Evolutionary conservation across 768 basidiomycete species (phyloP), one percentile per base, ranked within the genome.

Genomic region (Suillus cothurnatus): DNA sequence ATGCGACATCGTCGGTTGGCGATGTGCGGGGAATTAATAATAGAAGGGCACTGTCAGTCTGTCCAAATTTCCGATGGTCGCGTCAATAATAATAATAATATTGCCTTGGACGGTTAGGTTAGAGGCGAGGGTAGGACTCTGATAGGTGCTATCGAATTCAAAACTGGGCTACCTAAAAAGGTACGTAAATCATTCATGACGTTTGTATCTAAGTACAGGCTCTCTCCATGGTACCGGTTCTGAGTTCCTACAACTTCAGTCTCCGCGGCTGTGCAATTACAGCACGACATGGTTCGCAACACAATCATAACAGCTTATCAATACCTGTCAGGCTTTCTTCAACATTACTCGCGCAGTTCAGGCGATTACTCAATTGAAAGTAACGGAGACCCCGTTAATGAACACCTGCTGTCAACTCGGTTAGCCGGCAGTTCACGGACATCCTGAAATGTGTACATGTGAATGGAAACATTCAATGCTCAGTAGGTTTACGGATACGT

Each of bases 161-260:
- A n/a, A 55, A 55, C 21, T 12, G 71, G 72, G 72, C 61, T 61
- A 64, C 45, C 21, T 17, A 31, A 64, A 69, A 64, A 68, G 57
- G 63, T 57, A 66, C n/a, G 65, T 66, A 69, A 71, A 68, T 72
- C 64, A 50, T 50, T 50, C 50, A 26, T 65, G 61, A 62, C 64
- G 65, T 62, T 67, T 64, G 50, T 38, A 56, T 53, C 14, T 23
- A 64, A 49, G 58, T 55, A 43, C 34, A 34, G 34, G 34, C 69
- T 67, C 64, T 71, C 72, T 76, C 71, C 76, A 74, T 34, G 61
- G 62, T 68, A 59, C 64, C 55, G 74, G 76, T 72, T 64, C 67
- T 67, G 58, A 58, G 19, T 19, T 21, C 11, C 26, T 47, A 3
- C 28, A 55, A 53, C 61, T 57, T 43, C 17, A 50, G 61, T 36